Conservation (phyloP, 1,284 basidiomycete species). For the Ceratorhiza oryzae-sativae region DNA sequence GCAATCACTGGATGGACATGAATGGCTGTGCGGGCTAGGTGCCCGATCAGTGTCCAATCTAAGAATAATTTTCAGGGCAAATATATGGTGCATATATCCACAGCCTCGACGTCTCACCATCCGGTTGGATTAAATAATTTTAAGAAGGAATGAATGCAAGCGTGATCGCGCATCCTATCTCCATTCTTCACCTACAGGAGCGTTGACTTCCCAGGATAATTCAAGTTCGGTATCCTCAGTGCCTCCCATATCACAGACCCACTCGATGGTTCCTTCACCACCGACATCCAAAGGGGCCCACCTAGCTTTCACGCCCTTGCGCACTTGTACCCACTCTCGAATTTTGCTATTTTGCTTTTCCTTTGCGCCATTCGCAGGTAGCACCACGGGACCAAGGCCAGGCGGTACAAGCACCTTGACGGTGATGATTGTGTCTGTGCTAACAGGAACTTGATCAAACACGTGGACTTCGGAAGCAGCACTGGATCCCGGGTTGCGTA, state of each 20-base stretch:
- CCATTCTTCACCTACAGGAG: constrained; percentile 1
- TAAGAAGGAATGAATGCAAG: neutral
- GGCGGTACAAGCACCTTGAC: constrained; percentile 44
- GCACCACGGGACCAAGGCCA: constrained; percentile 24
- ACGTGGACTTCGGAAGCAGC: constrained; percentile 41
- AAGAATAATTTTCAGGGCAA: neutral
- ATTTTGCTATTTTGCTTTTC: constrained; percentile 11
- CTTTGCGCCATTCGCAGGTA: neutral
- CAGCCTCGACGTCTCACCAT: no score
- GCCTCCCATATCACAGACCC: constrained; percentile 42
- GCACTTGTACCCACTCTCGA: constrained; percentile 1
- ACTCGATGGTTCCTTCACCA: constrained; percentile 45
- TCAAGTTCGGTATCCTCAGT: constrained; percentile 42
- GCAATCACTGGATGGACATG: neutral
- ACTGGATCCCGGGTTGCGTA: constrained; percentile 43
- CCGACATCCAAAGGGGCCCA: constrained; percentile 36
- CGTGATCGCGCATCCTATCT: neutral
- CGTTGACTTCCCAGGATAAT: constrained; percentile 44
- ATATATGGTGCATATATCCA: neutral
- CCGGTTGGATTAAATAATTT: no score
- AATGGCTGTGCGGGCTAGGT: neutral
- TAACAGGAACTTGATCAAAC: constrained; percentile 45
- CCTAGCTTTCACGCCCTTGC: constrained; percentile 34
- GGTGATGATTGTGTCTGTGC: constrained; percentile 44
- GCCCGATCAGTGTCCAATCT: neutral